Percentiles rank a stretch among this genome's conserved stretches.
phyloP scores from a whole-genome alignment of 768 basidiomycete genomes.

The Leccinellum luteum region DNA sequence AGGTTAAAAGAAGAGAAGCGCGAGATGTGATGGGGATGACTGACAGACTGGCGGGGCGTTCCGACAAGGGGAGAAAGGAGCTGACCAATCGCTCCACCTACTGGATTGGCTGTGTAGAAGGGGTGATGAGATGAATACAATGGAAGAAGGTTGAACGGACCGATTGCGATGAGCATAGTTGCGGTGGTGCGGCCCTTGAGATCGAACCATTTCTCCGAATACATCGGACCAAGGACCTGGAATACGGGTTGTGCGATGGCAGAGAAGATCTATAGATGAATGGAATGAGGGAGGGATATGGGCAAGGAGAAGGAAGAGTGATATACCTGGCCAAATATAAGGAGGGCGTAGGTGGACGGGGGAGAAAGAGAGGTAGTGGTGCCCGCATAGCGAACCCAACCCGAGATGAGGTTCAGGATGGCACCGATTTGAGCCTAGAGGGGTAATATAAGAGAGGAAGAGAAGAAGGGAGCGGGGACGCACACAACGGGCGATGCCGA shows the following conservation, averaged over 20 bases:
- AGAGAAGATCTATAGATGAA: slow-evolving; percentile 49
- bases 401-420: slow-evolving; percentile 52
- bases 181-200: slow-evolving; percentile 74
- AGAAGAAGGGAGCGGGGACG: slow-evolving; percentile 24
- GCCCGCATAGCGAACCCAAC: slow-evolving; percentile 78
- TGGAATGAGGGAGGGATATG: neutral
- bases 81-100: slow-evolving; percentile 74
- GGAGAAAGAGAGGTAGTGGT: slow-evolving; percentile 53
- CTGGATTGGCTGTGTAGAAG: slow-evolving; percentile 55
- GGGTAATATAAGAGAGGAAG: neutral
- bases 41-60: slow-evolving; percentile 55
- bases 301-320: neutral
- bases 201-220: slow-evolving; percentile 84
- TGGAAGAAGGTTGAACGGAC: slow-evolving; percentile 22
- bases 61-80: slow-evolving; percentile 64
- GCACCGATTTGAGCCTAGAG: slow-evolving; percentile 63
- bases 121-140: neutral
- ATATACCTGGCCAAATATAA: slow-evolving; percentile 69
- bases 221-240: slow-evolving; percentile 76
- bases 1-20: neutral
- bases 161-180: slow-evolving; percentile 56
- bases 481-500: slow-evolving; percentile 64
- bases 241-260: slow-evolving; percentile 69
- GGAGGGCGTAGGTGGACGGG: slow-evolving; percentile 55
- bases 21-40: slow-evolving; percentile 18